A percentile compares a stretch with the other conserved stretches of the same genome.
These are phyloP conservation scores for Rachicladosporium sp. DNA, from an alignment of 2,329 filamentous ascomycete genomes.

Conservation along the genomic window DNA sequence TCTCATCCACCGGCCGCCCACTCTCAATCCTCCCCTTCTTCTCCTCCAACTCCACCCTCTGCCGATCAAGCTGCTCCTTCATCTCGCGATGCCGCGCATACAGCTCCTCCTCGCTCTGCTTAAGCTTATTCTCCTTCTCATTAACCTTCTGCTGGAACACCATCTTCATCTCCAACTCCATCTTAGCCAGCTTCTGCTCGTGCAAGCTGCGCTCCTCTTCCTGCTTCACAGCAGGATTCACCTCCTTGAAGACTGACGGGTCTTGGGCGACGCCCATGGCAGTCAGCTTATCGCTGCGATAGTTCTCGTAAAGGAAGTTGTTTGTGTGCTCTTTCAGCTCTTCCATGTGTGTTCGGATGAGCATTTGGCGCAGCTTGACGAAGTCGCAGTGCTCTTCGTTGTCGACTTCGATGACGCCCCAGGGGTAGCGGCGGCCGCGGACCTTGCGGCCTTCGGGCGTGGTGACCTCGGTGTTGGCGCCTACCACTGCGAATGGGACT, in stretches of 20 bases:
- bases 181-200: slow-evolving; percentile 99
- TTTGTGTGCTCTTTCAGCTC: slow-evolving; percentile 99
- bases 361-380: slow-evolving; percentile 98
- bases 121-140: slow-evolving; percentile 98
- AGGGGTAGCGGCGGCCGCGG: slow-evolving; percentile 89
- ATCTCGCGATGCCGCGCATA: slow-evolving; percentile 98
- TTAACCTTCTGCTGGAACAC: slow-evolving; percentile 99
- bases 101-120: slow-evolving; percentile 97
- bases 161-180: slow-evolving; percentile 99
- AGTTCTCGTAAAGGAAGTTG: slow-evolving; percentile 98
- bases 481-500: slow-evolving; percentile 95
- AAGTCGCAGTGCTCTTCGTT: slow-evolving; percentile 99
- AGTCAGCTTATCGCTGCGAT: slow-evolving; percentile 98
- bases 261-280: slow-evolving; percentile 98
- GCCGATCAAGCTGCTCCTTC: slow-evolving; percentile 97
- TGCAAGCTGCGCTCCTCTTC: slow-evolving; percentile 96
- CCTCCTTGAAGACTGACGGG: slow-evolving; percentile 99
- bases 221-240: slow-evolving; percentile 99
- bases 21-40: slow-evolving; percentile 95
- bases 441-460: slow-evolving; percentile 89
- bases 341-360: slow-evolving; percentile 99
- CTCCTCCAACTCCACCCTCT: slow-evolving; percentile 89
- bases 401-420: slow-evolving; percentile 97
- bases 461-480: slow-evolving; percentile 87
- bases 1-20: slow-evolving; percentile 90